Conservation (phyloP, 2,329 filamentous ascomycete genomes). For the Cercospora berteroae region DNA sequence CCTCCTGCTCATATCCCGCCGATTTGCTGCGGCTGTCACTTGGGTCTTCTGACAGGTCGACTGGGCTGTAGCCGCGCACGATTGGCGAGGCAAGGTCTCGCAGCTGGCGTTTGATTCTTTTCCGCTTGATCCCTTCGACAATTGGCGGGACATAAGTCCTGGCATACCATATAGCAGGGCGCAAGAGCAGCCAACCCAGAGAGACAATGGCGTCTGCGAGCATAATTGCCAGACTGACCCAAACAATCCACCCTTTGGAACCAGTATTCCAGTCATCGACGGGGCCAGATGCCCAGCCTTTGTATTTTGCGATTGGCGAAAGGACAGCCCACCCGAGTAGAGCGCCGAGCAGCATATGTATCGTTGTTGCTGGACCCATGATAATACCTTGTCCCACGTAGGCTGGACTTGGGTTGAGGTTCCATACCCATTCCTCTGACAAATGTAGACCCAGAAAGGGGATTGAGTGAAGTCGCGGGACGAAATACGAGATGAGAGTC, state of each 20-base stretch:
- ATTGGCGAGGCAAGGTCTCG: constrained; percentile 36
- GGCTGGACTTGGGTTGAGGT: constrained; percentile 91
- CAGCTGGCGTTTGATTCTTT: constrained; percentile 36
- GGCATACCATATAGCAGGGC: constrained; percentile 57
- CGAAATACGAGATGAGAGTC: constrained; percentile 85
- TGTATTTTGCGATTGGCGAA: constrained; percentile 80
- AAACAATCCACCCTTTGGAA: constrained; percentile 98
- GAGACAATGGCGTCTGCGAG: constrained; percentile 88
- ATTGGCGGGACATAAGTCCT: constrained; percentile 40
- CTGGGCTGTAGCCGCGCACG: constrained; percentile 42
- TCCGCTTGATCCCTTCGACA: constrained; percentile 29
- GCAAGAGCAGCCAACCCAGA: constrained; percentile 71
- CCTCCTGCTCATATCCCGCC: constrained; percentile 27
- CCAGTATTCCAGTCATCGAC: constrained; percentile 88
- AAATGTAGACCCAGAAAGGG: constrained; percentile 77
- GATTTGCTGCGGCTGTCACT: constrained; percentile 11
- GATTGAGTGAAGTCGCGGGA: constrained; percentile 79
- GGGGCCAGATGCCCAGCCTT: constrained; percentile 84
- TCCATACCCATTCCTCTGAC: constrained; percentile 86
- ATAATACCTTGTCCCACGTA: constrained; percentile 98
- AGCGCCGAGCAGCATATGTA: constrained; percentile 92
- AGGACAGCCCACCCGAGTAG: constrained; percentile 86
- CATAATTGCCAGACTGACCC: constrained; percentile 96
- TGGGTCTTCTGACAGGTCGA: constrained; percentile 31
- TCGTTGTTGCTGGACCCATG: constrained; percentile 92